Conservation (phyloP, 2,329 filamentous ascomycete genomes). For the Erysiphe pulchra region DNA sequence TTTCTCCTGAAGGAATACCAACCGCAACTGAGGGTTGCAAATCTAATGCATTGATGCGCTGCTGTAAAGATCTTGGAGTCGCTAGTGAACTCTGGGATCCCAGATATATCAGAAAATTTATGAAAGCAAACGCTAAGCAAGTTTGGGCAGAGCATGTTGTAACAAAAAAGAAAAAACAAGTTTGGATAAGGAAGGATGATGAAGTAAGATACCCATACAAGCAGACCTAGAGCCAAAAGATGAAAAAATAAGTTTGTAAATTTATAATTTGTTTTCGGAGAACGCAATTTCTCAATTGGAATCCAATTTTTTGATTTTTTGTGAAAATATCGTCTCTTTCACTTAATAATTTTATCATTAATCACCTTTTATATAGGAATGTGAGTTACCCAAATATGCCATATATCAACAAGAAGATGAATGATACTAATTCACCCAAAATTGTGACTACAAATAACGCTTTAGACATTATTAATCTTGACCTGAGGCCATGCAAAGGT, state of each 20-base stretch:
- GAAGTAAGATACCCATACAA: conserved; percentile 38
- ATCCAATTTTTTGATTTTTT: too few relatives aligned
- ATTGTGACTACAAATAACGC: too few relatives aligned
- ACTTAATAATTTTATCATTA: too few relatives aligned
- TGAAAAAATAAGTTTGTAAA: not conserved
- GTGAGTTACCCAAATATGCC: too few relatives aligned
- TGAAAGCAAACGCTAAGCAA: conserved; percentile 48
- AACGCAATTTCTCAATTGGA: too few relatives aligned
- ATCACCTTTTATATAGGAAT: too few relatives aligned
- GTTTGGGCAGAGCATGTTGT: conserved; percentile 69
- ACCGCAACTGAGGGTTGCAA: conserved; percentile 93
- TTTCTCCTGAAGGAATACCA: conserved; percentile 67
- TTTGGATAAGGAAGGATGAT: conserved; percentile 69
- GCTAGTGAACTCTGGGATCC: conserved; percentile 95
- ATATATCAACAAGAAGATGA: too few relatives aligned
- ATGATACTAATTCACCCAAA: too few relatives aligned
- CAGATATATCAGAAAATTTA: conserved; percentile 62
- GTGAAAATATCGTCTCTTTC: too few relatives aligned
- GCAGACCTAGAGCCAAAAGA: conserved; percentile 12
- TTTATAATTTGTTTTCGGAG: too few relatives aligned
- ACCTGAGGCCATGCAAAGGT: too few relatives aligned
- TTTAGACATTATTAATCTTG: too few relatives aligned
- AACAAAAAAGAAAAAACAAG: conserved; percentile 73
- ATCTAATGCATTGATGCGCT: conserved; percentile 90
- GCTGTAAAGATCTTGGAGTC: conserved; percentile 92